Evolutionary conservation across 805 yeast genomes (phyloP).

Genomic region (Lachancea lanzarotensis): DNA sequence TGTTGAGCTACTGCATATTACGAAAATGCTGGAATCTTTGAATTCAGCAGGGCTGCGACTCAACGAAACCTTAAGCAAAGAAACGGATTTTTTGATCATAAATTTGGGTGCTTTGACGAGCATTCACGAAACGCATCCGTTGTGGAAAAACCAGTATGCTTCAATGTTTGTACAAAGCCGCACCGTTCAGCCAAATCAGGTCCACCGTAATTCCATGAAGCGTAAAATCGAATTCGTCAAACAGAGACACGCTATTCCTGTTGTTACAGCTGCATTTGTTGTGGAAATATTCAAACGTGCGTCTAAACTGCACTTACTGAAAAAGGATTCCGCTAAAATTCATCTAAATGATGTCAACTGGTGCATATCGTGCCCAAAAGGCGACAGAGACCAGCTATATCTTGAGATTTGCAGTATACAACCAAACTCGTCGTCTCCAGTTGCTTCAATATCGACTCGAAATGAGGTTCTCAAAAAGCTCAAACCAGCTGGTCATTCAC

Average conservation of each 20-base stretch:
- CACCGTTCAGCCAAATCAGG: constrained; percentile 16
- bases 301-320: not conserved
- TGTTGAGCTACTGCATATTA: constrained; percentile 63
- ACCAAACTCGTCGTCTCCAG: not conserved
- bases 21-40: constrained; percentile 50
- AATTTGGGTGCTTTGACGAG: constrained; percentile 26
- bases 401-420: constrained; percentile 12
- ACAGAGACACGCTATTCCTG: constrained; percentile 26
- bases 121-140: constrained; percentile 20
- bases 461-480: not conserved
- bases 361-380: constrained; percentile 32
- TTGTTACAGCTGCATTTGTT: constrained; percentile 29
- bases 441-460: not conserved
- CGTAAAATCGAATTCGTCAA: constrained; percentile 30
- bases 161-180: constrained; percentile 20
- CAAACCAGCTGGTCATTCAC: not conserved
- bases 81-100: constrained; percentile 27
- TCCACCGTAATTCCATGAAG: constrained; percentile 30
- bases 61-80: constrained; percentile 23
- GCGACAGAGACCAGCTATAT: constrained; percentile 18
- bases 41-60: constrained; percentile 33
- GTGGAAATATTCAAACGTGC: constrained; percentile 21
- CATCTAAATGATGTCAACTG: constrained; percentile 27
- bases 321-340: constrained; percentile 6
- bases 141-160: constrained; percentile 29